phyloP scores from a whole-genome alignment of 306 rosid genomes.

The Inga laurina region DNA sequence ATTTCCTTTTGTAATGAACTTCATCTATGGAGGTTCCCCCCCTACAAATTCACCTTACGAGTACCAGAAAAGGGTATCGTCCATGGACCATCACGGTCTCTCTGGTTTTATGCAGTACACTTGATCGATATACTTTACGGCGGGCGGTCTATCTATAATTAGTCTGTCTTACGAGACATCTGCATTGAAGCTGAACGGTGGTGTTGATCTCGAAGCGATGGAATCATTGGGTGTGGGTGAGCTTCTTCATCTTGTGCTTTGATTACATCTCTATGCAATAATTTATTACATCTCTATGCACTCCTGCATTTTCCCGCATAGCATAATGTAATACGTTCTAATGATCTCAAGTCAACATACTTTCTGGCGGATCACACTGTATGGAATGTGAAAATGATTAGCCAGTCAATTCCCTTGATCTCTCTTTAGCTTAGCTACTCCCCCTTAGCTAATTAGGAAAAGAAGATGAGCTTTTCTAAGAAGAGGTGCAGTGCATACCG shows the following conservation, averaged over 20 bases:
- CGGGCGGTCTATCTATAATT: background rate
- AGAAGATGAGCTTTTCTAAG: background rate
- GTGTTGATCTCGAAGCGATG: slow-evolving; percentile 1
- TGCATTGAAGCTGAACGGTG: slow-evolving; percentile 4
- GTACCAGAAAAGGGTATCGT: slow-evolving; percentile 2
- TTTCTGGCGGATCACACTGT: background rate
- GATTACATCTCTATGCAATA: background rate
- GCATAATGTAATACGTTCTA: background rate
- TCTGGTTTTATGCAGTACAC: background rate
- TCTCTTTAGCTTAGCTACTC: background rate
- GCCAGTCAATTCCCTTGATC: background rate
- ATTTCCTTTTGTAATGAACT: background rate
- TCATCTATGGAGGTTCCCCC: background rate
- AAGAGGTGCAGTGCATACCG: background rate
- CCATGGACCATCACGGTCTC: background rate
- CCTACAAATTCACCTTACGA: background rate
- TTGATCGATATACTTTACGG: background rate
- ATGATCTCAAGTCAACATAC: background rate
- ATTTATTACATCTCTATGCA: background rate
- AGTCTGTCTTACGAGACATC: background rate
- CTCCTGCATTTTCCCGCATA: background rate
- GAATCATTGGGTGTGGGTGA: slow-evolving; percentile 10
- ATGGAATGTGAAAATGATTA: background rate
- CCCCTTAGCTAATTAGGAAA: background rate
- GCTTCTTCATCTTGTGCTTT: background rate